Conservation (phyloP, 208 protist genomes). For the Crithidia expoeki region DNA sequence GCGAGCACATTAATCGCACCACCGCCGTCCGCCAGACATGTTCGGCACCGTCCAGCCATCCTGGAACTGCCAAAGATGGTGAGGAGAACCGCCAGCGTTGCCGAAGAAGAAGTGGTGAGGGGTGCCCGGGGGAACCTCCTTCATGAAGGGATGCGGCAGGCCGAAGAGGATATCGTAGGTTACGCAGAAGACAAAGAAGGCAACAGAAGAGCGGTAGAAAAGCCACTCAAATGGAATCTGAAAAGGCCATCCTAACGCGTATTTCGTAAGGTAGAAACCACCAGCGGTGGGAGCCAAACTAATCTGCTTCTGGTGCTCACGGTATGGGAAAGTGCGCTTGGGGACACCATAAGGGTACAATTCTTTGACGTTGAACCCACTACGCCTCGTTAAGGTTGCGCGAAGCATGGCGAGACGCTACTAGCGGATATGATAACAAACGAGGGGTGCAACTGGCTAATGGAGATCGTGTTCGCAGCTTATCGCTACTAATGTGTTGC, state of each 20-base stretch:
- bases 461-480: too few species aligned
- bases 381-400: conserved; percentile 44
- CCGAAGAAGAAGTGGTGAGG: conserved; percentile 89
- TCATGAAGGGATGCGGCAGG: conserved; percentile 82
- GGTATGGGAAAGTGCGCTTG: conserved; percentile 88
- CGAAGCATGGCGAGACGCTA: conserved; percentile 59
- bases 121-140: conserved; percentile 77
- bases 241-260: conserved; percentile 87
- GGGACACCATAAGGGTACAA: conserved; percentile 88
- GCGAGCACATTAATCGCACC: conserved; percentile 51
- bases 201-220: conserved; percentile 82
- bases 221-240: conserved; percentile 92
- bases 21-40: conserved; percentile 83
- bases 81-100: conserved; percentile 78
- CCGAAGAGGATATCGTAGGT: conserved; percentile 87
- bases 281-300: conserved; percentile 78
- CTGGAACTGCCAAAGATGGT: conserved; percentile 90
- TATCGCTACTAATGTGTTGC: too few species aligned
- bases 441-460: conserved; percentile 7
- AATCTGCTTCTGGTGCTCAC: conserved; percentile 89
- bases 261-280: conserved; percentile 85
- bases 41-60: conserved; percentile 92
- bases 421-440: conserved; percentile 20
- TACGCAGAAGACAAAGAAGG: conserved; percentile 69
- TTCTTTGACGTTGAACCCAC: conserved; percentile 78